Evolutionary conservation across 202 grass and related monocot species (phyloP), one percentile per base, ranked within the genome.

Genomic region (Musa balbisiana): DNA sequence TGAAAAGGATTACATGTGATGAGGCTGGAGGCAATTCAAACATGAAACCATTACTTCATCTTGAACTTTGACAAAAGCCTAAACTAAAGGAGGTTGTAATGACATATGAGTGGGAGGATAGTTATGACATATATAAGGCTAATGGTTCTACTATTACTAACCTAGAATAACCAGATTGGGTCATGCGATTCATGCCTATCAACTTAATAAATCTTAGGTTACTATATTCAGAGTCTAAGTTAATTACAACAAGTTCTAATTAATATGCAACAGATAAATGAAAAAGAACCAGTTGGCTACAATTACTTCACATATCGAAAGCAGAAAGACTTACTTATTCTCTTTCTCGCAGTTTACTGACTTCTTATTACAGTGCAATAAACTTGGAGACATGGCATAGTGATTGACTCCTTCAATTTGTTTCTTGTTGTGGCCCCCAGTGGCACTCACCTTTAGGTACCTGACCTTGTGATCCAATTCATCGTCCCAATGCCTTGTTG

Each of bases 291-390:
- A 6, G 15, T 15, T 56, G 17, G 15, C 15, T 56, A 56, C 55
- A 56, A 43, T 43, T 43, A 8, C 4, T 43, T 43, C 33, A 43
- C 33, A 43, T 43, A 43, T 43, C 0, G 5, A 43, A 43, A 43
- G 33, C 33, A 8, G 55, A 56, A 19, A 56, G 17, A 86, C 89
- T 84, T 87, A 92, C 92, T 76, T 9, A 16, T 86, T 91, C 67
- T 92, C 87, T 21, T 80, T 85, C 64, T 91, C 75, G 3, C 82
- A 88, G 63, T 78, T 87, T 54, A 29, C 80, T 76, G 72, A 83
- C 62, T 87, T 85, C 49, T 75, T 92, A 21, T 82, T 89, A 65
- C 86, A 87, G 80, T 89, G 92, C 67, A 96, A 71, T 65, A 85
- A 81, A 80, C 92, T 92, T 60, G 89, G 89, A 62, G 92, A 96